Percentiles rank a stretch among this genome's conserved stretches.
These are phyloP conservation scores for Sphaerulina musiva DNA, from an alignment of 2,329 filamentous ascomycete species.

Conservation along the genomic window DNA sequence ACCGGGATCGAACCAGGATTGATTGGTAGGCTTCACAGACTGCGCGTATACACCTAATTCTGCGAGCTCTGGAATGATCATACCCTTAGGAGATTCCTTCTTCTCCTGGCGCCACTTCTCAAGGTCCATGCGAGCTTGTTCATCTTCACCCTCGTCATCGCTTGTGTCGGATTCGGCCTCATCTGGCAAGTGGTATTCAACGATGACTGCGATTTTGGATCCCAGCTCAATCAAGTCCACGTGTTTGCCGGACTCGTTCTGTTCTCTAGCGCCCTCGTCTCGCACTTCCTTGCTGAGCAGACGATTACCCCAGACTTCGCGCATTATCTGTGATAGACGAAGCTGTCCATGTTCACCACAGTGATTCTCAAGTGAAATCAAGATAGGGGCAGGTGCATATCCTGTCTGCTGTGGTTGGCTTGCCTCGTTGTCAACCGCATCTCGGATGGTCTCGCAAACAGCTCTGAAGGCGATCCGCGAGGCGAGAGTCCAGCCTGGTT, in stretches of 20 bases:
- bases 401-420: slow-evolving; percentile 39
- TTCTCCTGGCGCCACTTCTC: slow-evolving; percentile 51
- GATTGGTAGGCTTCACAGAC: slow-evolving; percentile 60
- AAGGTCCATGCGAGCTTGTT: slow-evolving; percentile 41
- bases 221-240: slow-evolving; percentile 55
- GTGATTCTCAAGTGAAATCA: slow-evolving; percentile 64
- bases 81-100: slow-evolving; percentile 39
- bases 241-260: slow-evolving; percentile 48
- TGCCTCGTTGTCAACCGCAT: slow-evolving; percentile 55
- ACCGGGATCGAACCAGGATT: slow-evolving; percentile 55
- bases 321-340: slow-evolving; percentile 58
- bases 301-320: slow-evolving; percentile 55
- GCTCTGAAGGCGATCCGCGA: slow-evolving; percentile 58
- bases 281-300: slow-evolving; percentile 54
- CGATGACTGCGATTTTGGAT: slow-evolving; percentile 59
- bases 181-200: slow-evolving; percentile 57
- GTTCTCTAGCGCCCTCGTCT: slow-evolving; percentile 50
- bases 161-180: slow-evolving; percentile 43
- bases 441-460: slow-evolving; percentile 60
- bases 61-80: slow-evolving; percentile 59
- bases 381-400: slow-evolving; percentile 49
- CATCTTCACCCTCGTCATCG: slow-evolving; percentile 33
- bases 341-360: slow-evolving; percentile 54
- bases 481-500: slow-evolving; percentile 52
- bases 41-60: slow-evolving; percentile 63